Evolutionary conservation across 306 rosid genomes (phyloP), one percentile per base, ranked within the genome.

Genomic region (Quercus variabilis): DNA sequence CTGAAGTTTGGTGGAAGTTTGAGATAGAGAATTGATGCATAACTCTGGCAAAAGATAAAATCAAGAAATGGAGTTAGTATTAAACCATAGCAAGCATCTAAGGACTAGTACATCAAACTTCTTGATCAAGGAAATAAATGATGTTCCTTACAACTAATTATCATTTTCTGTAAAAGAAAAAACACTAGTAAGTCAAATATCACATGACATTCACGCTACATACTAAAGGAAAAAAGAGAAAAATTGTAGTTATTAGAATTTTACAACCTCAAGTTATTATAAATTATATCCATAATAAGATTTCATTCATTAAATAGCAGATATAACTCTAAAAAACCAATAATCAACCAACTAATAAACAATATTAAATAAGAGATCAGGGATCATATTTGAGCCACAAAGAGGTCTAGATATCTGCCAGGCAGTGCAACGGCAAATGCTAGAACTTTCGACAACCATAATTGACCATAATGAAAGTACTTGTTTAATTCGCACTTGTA

Each of bases 11-110:
- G n/a, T 7, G 71, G 79, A 60, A 75, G 25, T 18, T 15, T 25
- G 5, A 75, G 71, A 62, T 75, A 75, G 11, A 75, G 72, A 62
- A 75, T 75, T 17, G 79, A 75, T n/a, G 72, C 71, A 26, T 75
- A 75, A 62, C 71, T 75, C 79, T 75, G 71, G 69, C 28, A 55
- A 56, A 49, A 55, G 9, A 14, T 26, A 30, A 55, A 31, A 72
- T 18, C 5, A 18, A 18, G 5, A 52, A 8, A 11, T 43, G 2
- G 1, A 21, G 67, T 43, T 4, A 49, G 10, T 49, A 6, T 13
- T 12, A 49, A 49, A 49, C 54, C 54, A 49, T 49, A 49, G 54
- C 54, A 49, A 13, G 54, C 54, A 41, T 41, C 46, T 7, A 41
- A 41, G 46, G 46, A 70, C 52, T 4, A 46, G 21, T 20, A 15